Conservation (phyloP, 2,329 filamentous ascomycete species). For the Arthroderma uncinatum region DNA sequence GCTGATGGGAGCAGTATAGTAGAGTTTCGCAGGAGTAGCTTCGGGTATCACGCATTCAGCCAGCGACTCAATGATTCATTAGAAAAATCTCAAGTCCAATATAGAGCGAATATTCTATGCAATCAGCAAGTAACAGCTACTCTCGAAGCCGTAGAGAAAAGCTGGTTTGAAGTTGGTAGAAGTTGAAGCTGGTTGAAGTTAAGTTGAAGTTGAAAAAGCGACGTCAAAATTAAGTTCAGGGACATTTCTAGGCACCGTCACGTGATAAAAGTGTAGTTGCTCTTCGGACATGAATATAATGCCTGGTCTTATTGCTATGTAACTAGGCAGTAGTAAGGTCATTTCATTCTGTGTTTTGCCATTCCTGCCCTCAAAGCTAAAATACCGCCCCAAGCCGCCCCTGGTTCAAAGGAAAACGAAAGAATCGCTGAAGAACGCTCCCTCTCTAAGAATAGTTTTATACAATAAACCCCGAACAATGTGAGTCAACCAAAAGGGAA, state of each 20-base stretch:
- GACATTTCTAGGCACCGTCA: not conserved
- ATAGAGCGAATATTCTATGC: not conserved
- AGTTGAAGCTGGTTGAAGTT: not conserved
- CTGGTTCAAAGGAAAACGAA: not conserved
- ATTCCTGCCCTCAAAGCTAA: not conserved
- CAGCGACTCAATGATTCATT: not conserved
- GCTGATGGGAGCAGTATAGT: no score
- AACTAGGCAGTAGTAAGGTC: not conserved
- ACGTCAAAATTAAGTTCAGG: not conserved
- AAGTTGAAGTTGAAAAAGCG: not conserved
- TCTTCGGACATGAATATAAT: no score
- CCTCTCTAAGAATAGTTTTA: not conserved
- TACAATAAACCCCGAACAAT: not conserved
- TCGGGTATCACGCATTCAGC: not conserved
- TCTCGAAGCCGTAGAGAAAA: not conserved
- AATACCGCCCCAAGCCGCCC: not conserved
- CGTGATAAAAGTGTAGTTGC: not conserved
- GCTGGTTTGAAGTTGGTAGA: no score
- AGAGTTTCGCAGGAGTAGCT: not conserved
- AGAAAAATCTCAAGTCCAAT: not conserved
- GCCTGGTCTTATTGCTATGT: not conserved
- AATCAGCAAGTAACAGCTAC: not conserved
- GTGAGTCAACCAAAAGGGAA: not conserved
- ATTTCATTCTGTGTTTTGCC: not conserved
- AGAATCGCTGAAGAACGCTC: not conserved